phyloP scores from a whole-genome alignment of 2,329 filamentous ascomycete genomes.

The Magnaporthales sp. region DNA sequence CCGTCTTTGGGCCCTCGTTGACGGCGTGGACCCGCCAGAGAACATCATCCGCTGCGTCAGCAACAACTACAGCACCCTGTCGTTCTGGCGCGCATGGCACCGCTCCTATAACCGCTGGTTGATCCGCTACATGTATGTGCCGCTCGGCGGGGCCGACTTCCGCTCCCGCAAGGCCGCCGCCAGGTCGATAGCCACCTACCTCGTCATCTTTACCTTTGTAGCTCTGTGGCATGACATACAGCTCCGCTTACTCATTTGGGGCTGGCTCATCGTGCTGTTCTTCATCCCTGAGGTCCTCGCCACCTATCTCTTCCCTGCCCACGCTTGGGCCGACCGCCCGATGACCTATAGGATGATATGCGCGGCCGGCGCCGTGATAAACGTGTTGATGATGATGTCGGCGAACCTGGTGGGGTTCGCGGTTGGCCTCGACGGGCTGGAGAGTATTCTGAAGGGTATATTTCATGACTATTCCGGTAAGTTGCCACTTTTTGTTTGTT shows the following conservation, averaged over 20 bases:
- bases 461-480: slow-evolving; percentile 63
- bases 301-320: slow-evolving; percentile 60
- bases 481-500: slow-evolving; percentile 15
- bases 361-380: slow-evolving; percentile 70
- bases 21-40: slow-evolving; percentile 90
- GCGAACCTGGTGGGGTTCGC: slow-evolving; percentile 95
- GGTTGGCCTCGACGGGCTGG: slow-evolving; percentile 78
- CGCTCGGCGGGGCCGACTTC: slow-evolving; percentile 65
- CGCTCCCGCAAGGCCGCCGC: slow-evolving; percentile 30
- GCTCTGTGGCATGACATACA: slow-evolving; percentile 98
- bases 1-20: slow-evolving; percentile 86
- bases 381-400: slow-evolving; percentile 90
- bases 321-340: slow-evolving; percentile 60
- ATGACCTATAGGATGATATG: slow-evolving; percentile 72
- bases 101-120: slow-evolving; percentile 92
- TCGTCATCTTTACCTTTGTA: slow-evolving; percentile 90
- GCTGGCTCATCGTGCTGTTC: slow-evolving; percentile 92
- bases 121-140: slow-evolving; percentile 87
- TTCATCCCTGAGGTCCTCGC: slow-evolving; percentile 81
- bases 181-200: slow-evolving; percentile 63
- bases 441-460: slow-evolving; percentile 67
- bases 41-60: slow-evolving; percentile 98
- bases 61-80: slow-evolving; percentile 83
- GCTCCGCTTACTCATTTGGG: slow-evolving; percentile 84
- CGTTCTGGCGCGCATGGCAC: slow-evolving; percentile 97